Conservation (phyloP, 2,329 filamentous ascomycete species). For the Alternaria ethzedia region DNA sequence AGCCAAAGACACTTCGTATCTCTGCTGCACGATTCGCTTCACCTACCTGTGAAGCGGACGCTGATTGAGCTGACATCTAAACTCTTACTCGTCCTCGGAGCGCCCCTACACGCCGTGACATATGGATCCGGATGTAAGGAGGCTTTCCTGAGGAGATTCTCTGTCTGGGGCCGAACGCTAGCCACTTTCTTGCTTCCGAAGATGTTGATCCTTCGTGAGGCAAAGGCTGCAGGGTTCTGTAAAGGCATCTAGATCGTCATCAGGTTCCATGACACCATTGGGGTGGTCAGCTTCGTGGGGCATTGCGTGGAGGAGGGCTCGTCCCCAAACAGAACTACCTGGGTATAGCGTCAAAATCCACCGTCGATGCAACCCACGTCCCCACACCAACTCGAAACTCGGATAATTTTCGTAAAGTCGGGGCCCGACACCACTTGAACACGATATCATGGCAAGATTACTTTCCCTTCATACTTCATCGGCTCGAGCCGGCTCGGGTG, state of each 20-base stretch:
- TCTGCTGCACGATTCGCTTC: background rate
- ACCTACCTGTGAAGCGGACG: background rate
- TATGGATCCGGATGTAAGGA: background rate
- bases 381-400: background rate
- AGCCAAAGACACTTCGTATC: background rate
- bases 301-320: background rate
- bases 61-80: background rate
- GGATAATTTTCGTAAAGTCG: conserved; percentile 1
- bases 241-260: background rate
- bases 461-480: background rate
- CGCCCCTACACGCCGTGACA: background rate
- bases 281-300: background rate
- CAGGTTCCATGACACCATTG: background rate
- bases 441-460: background rate
- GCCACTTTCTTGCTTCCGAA: background rate
- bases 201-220: background rate
- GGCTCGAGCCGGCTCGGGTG: background rate
- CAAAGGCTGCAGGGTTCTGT: background rate
- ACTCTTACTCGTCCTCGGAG: background rate
- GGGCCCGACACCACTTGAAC: background rate
- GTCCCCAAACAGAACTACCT: background rate
- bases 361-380: background rate
- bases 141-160: background rate
- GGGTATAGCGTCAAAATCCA: background rate
- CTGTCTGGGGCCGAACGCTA: background rate